Percentiles rank a stretch among this genome's conserved stretches.
These are phyloP conservation scores for Tricladium varicosporioides DNA, from an alignment of 2,329 filamentous ascomycete species.

Conservation along the genomic window DNA sequence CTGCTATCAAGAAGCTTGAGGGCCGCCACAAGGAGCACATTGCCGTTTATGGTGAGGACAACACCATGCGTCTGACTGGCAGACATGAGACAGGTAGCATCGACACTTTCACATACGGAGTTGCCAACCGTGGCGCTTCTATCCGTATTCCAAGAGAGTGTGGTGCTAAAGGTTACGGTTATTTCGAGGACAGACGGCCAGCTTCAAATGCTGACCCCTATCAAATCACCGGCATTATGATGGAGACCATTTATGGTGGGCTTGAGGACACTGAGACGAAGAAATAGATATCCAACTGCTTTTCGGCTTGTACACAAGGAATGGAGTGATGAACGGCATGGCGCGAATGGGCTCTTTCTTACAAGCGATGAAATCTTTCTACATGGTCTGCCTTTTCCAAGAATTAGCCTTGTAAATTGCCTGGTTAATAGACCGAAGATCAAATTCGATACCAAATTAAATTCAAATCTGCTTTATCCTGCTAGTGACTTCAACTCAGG, in stretches of 20 bases:
- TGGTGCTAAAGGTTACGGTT: conserved; percentile 86
- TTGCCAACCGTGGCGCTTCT: conserved; percentile 90
- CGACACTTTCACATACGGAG: conserved; percentile 89
- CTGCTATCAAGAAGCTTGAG: conserved; percentile 79
- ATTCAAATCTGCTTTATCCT: background rate
- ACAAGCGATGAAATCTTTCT: conserved; percentile 24
- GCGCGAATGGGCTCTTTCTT: conserved; percentile 19
- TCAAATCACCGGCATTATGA: conserved; percentile 51
- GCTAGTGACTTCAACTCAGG: background rate
- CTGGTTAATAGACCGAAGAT: conserved; percentile 14
- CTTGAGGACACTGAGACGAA: conserved; percentile 24
- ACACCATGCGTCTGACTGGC: conserved; percentile 90
- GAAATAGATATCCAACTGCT: conserved; percentile 19
- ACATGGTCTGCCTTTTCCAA: conserved; percentile 13
- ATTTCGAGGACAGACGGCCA: conserved; percentile 84
- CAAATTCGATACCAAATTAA: conserved; percentile 22
- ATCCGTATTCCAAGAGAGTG: conserved; percentile 88
- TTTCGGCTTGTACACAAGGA: conserved; percentile 21
- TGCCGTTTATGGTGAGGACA: conserved; percentile 92
- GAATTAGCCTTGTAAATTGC: conserved; percentile 23
- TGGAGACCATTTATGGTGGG: conserved; percentile 36
- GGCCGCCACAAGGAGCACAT: conserved; percentile 80
- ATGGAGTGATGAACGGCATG: conserved; percentile 14
- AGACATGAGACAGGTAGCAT: conserved; percentile 92
- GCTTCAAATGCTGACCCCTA: conserved; percentile 88